Percentiles rank a stretch among this genome's conserved stretches.
These are phyloP conservation scores for Macrocystidia cucumis DNA, from an alignment of 1,284 basidiomycete genomes.

Conservation along the genomic window DNA sequence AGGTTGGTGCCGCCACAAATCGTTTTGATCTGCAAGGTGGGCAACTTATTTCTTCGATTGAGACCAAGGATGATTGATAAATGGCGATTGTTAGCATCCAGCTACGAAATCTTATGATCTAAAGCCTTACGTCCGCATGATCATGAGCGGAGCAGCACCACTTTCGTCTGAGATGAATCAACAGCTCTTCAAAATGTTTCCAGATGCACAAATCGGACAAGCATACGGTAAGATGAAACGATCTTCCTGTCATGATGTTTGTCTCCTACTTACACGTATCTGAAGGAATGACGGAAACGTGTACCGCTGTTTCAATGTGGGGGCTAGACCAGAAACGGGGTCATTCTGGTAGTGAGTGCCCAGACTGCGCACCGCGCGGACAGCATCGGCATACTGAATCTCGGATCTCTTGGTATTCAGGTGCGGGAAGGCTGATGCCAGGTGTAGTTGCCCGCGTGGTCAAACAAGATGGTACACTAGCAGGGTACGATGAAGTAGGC, in stretches of 20 bases:
- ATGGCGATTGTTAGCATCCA: conserved; percentile 55
- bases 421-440: conserved; percentile 47
- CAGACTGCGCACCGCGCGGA: no score
- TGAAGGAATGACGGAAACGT: conserved; percentile 42
- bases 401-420: conserved; percentile 12
- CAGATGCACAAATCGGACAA: conserved; percentile 19
- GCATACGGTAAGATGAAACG: conserved; percentile 14
- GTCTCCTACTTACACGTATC: background rate
- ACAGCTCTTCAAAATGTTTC: conserved; percentile 16
- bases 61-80: conserved; percentile 4
- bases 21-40: conserved; percentile 64
- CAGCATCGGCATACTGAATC: no score
- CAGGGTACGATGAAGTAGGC: conserved; percentile 49
- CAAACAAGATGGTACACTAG: conserved; percentile 52
- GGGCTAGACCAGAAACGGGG: conserved; percentile 39
- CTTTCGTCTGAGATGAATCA: conserved; percentile 17
- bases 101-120: conserved; percentile 62
- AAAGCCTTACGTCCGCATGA: conserved; percentile 41
- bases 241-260: background rate
- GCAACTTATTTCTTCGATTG: conserved; percentile 1
- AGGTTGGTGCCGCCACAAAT: conserved; percentile 69
- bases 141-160: conserved; percentile 17
- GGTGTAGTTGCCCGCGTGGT: conserved; percentile 45
- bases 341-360: conserved; percentile 35
- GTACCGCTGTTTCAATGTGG: conserved; percentile 42